Evolutionary conservation across 169 alveolate genomes (phyloP), one percentile per base, ranked within the genome.

Genomic region (Plasmodium berghei): DNA sequence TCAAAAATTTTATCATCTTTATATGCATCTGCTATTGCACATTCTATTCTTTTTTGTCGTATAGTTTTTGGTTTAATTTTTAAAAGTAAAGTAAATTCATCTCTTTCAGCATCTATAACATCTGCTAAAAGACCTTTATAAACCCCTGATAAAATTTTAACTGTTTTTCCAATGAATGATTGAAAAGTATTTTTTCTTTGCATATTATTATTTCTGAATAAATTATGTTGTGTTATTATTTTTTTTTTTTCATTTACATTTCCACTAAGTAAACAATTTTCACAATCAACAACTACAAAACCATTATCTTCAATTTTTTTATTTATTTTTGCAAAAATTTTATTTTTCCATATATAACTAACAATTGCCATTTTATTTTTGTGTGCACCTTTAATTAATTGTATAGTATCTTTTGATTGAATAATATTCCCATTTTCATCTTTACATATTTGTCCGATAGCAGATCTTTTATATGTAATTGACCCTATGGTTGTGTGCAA

Each of bases 71-170:
- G 95, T 61, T 94, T 94, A 18, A 94, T 93, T 48, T 94, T 94
- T 72, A 94, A 92, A 14, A 94, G 83, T n/a, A 94, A 72, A n/a
- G 96, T 94, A 62, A 94, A 94, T 48, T 92, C 94, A 2, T 88
- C 86, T 56, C 89, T 93, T 49, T 94, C 96, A 8, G 93, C 96
- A 63, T 88, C 72, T n/a, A 92, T 90, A 3, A 94, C 91, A 42
- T 94, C 96, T 9, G 93, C 96, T 2, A 94, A 63, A 24, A 94
- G 62, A 9, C 96, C 96, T 70, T 94, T 94, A 69, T 94, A 88
- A 20, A 94, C 80, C 16, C 96, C 96, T n/a, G 90, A 88, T 52
- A 94, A 87, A 1, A 94, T 94, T 66, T 94, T 94, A 0, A 94
- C 96, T 0, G 96, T 94, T 72, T 94, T 94, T 45, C 96, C 96